A percentile compares a stretch with the other conserved stretches of the same genome.
Evolutionary conservation across 768 basidiomycete species (phyloP).

Genomic region (Termitomyces sp.): DNA sequence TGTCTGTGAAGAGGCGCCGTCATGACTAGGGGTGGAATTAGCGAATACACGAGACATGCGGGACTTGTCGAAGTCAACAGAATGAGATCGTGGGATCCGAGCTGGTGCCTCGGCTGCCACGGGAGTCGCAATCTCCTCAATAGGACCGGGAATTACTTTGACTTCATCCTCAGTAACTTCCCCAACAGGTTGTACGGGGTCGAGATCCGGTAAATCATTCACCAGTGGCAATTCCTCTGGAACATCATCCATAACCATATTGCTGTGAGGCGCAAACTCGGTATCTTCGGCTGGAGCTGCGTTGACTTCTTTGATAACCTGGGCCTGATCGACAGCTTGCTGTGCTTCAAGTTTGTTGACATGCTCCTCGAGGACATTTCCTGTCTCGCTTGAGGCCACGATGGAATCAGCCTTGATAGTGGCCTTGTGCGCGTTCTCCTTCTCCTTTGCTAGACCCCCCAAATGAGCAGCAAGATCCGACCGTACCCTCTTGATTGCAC

Average conservation of each 20-base stretch:
- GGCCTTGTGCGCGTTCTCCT: constrained; percentile 24
- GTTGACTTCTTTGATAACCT: constrained; percentile 21
- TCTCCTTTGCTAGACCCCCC: constrained; percentile 30
- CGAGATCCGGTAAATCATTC: constrained; percentile 5
- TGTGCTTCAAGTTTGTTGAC: constrained; percentile 33
- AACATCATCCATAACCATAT: constrained; percentile 3
- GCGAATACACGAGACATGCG: constrained; percentile 59
- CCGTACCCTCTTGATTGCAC: constrained; percentile 83
- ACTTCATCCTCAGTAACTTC: not conserved
- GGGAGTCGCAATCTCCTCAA: constrained; percentile 17
- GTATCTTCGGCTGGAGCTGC: constrained; percentile 15
- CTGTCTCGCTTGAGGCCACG: constrained; percentile 16
- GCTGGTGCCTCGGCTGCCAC: constrained; percentile 17
- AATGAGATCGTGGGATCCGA: constrained; percentile 74
- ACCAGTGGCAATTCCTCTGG: constrained; percentile 8
- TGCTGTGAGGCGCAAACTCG: not conserved
- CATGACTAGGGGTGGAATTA: constrained; percentile 44
- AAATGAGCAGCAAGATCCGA: constrained; percentile 80
- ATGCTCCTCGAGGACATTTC: constrained; percentile 23
- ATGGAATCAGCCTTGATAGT: constrained; percentile 11
- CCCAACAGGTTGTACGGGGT: constrained; percentile 2
- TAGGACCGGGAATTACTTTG: not conserved
- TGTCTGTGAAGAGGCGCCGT: constrained; percentile 55
- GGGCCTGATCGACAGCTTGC: constrained; percentile 40
- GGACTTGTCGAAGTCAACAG: constrained; percentile 71